These are phyloP conservation scores for Ophiostoma sp. DNA, from an alignment of 2,329 filamentous ascomycete species.

Conservation along the genomic window DNA sequence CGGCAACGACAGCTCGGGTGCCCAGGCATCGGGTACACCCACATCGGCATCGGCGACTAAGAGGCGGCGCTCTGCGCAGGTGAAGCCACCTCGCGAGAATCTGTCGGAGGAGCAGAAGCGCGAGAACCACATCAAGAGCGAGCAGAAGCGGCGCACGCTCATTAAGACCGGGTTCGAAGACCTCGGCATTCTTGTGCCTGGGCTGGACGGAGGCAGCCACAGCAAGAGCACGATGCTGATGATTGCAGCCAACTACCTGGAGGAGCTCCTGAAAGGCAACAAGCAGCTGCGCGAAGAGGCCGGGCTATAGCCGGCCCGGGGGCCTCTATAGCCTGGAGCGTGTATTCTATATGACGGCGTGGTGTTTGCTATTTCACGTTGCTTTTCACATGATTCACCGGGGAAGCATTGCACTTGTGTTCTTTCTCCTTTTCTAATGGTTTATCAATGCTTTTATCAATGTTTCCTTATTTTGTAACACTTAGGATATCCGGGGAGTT, in stretches of 20 bases:
- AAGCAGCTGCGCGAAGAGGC: slow-evolving; percentile 41
- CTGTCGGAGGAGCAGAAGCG: slow-evolving; percentile 76
- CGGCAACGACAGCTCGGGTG: not conserved
- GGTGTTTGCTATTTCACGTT: not conserved
- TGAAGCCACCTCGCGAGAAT: slow-evolving; percentile 58
- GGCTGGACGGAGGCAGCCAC: slow-evolving; percentile 65
- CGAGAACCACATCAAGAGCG: slow-evolving; percentile 79
- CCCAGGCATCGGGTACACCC: not conserved
- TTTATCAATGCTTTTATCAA: not conserved
- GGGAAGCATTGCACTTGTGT: not conserved
- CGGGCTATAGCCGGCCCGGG: not conserved
- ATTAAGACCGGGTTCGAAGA: slow-evolving; percentile 81
- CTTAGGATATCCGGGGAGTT: not conserved
- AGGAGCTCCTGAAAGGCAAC: slow-evolving; percentile 66
- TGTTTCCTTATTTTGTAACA: not conserved
- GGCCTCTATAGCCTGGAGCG: not conserved
- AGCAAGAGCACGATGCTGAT: slow-evolving; percentile 77
- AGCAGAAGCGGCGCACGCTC: slow-evolving; percentile 76
- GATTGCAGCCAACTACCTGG: slow-evolving; percentile 72
- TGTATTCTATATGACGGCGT: not conserved
- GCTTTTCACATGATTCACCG: not conserved
- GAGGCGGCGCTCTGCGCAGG: slow-evolving; percentile 21
- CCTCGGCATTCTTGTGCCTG: slow-evolving; percentile 69
- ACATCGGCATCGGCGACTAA: not conserved
- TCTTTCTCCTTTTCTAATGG: not conserved